phyloP scores from a whole-genome alignment of 2,329 filamentous ascomycete genomes.

The Colletotrichum sp. region DNA sequence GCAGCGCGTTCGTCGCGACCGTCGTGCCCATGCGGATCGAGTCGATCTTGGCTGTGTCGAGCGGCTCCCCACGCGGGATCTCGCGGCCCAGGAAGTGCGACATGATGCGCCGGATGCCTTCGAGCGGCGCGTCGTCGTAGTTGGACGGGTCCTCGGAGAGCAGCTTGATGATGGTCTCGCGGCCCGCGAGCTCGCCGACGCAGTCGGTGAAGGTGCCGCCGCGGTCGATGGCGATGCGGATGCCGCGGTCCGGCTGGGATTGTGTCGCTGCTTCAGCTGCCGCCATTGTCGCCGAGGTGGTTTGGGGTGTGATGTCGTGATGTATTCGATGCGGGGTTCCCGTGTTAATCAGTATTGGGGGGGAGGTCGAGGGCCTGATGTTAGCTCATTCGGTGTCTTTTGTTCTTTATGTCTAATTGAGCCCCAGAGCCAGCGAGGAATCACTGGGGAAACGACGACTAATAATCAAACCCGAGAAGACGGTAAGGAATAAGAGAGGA shows the following conservation, averaged over 20 bases:
- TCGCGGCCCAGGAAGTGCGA: constrained; percentile 76
- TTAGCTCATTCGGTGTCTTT: neutral
- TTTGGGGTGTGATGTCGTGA: neutral
- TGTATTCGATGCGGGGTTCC: neutral
- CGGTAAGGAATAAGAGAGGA: neutral
- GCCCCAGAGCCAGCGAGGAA: neutral
- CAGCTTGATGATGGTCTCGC: constrained; percentile 86
- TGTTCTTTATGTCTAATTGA: neutral
- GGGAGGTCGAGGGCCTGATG: too few species aligned
- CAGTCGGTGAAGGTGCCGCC: constrained; percentile 95
- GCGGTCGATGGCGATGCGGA: constrained; percentile 79
- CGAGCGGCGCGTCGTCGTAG: constrained; percentile 88
- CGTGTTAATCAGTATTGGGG: neutral
- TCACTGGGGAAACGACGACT: neutral
- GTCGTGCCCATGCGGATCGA: constrained; percentile 97
- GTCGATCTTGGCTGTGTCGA: constrained; percentile 85
- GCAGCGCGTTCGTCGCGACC: constrained; percentile 88
- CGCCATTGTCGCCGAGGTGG: constrained; percentile 34
- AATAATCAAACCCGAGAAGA: neutral
- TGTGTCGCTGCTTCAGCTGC: constrained; percentile 21
- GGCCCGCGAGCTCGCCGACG: constrained; percentile 79
- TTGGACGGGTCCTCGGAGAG: constrained; percentile 90
- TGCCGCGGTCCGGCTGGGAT: constrained; percentile 53
- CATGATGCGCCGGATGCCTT: constrained; percentile 88
- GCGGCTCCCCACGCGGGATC: constrained; percentile 78